Evolutionary conservation across 1,139 yeast genomes (phyloP).

Genomic region (Yamadazyma buinensis): DNA sequence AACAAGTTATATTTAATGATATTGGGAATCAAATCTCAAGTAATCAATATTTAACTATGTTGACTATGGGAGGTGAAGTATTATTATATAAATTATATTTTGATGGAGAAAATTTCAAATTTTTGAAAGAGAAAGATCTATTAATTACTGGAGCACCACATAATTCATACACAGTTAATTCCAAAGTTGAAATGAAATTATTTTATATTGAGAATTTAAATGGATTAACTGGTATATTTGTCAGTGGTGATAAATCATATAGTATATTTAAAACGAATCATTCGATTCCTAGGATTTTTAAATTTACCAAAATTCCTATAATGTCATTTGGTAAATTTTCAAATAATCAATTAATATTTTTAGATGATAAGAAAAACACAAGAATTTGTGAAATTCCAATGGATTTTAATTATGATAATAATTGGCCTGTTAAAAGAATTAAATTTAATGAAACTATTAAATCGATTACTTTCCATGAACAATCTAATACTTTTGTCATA

Average conservation of each 20-base stretch:
- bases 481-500: conserved; percentile 59
- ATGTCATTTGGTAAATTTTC: conserved; percentile 58
- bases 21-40: conserved; percentile 57
- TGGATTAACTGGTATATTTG: conserved; percentile 59
- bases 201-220: conserved; percentile 57
- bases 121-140: conserved; percentile 47
- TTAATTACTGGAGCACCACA: conserved; percentile 71
- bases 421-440: conserved; percentile 57
- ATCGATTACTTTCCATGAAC: conserved; percentile 68
- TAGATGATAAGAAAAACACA: conserved; percentile 70
- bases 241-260: conserved; percentile 75
- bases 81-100: conserved; percentile 58
- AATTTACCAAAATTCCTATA: conserved; percentile 61
- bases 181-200: conserved; percentile 64
- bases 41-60: conserved; percentile 60
- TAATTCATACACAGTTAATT: conserved; percentile 67
- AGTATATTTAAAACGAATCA: conserved; percentile 61
- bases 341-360: conserved; percentile 62
- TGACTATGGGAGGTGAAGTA: conserved; percentile 80
- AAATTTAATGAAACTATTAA: conserved; percentile 63
- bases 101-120: conserved; percentile 47
- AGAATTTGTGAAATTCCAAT: conserved; percentile 60
- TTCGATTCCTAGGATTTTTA: conserved; percentile 64
- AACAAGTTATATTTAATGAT: conserved; percentile 62
- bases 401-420: conserved; percentile 56